Evolutionary conservation across 768 basidiomycete species (phyloP), one percentile per base, ranked within the genome.

Genomic region (Dendrothele bispora): DNA sequence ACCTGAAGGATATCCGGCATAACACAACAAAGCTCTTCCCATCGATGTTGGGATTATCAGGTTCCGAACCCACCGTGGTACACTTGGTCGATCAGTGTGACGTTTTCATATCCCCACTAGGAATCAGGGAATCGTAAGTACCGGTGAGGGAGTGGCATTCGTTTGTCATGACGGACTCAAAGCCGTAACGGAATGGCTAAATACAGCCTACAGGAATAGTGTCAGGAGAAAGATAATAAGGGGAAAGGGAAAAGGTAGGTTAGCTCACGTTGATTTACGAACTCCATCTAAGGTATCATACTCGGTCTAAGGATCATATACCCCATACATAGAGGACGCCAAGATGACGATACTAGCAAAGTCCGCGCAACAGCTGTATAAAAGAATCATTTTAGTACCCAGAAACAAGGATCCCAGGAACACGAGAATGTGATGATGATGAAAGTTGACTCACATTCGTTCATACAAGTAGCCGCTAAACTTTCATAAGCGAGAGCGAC

Each of bases 101-200:
- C 61, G 17, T 68, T 67, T 53, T 77, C 77, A 51, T 88, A 88
- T 1, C 79, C 79, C 86, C 85, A 3, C 68, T 72, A 3, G 87
- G 83, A 0, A 83, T 79, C 12, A 87, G 66, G 34, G 69, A 61
- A 22, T 83, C 67, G 57, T 84, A 85, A 12, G 65, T 57, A 36
- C 84, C 88, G 17, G 85, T 63, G 5, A 87, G 64, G 0, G 78
- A 83, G 54, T 78, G 80, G 66, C 93, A 92, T 62, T 95, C 90
- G 65, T 92, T 95, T 18, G 79, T 72, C 61, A 94, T 73, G 35
- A 92, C 61, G 0, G 77, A 73, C 50, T 91, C 87, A 61, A 94
- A 93, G 0, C 79, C 84, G 59, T 82, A 91, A 2, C 69, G 75
- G 28, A 89, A 49, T 45, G 91, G 75, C 82, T 83, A 51, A 57